Evolutionary conservation across 345 rosid species (phyloP).

Genomic region (Hypericum androsaemum): DNA sequence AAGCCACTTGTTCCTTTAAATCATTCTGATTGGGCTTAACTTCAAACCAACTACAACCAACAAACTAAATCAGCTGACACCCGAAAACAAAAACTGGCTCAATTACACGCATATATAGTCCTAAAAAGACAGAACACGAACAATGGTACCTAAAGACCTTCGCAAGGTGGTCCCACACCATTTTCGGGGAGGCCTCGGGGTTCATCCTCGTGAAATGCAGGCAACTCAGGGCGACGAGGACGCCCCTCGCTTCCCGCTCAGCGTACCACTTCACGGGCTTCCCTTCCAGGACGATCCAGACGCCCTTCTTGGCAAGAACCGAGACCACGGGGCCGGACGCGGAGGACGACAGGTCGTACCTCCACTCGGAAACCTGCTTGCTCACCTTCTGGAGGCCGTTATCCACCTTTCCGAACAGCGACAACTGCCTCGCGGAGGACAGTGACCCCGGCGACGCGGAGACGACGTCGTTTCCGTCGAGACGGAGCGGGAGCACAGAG

Average conservation of each 20-base stretch:
- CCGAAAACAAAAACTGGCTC: conserved; percentile 3
- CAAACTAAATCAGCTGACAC: background rate
- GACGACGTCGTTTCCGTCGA: conserved; percentile 30
- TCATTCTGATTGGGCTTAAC: conserved; percentile 66
- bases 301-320: conserved; percentile 50
- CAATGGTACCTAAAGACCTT: conserved; percentile 42
- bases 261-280: conserved; percentile 66
- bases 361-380: conserved; percentile 66
- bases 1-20: conserved; percentile 52
- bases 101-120: no score
- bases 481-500: conserved; percentile 49
- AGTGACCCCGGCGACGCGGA: no score
- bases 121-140: no score
- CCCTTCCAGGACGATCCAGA: conserved; percentile 48
- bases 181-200: conserved; percentile 42
- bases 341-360: conserved; percentile 35
- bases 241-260: conserved; percentile 39
- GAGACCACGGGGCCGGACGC: conserved; percentile 42
- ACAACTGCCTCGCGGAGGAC: conserved; percentile 14
- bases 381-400: conserved; percentile 45
- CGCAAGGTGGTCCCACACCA: conserved; percentile 55
- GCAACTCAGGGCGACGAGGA: conserved; percentile 44
- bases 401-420: conserved; percentile 52
- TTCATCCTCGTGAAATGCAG: conserved; percentile 48
- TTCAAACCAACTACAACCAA: conserved; percentile 47